Conservation (phyloP, 2,329 filamentous ascomycete species). For the Hypomyces perniciosus region DNA sequence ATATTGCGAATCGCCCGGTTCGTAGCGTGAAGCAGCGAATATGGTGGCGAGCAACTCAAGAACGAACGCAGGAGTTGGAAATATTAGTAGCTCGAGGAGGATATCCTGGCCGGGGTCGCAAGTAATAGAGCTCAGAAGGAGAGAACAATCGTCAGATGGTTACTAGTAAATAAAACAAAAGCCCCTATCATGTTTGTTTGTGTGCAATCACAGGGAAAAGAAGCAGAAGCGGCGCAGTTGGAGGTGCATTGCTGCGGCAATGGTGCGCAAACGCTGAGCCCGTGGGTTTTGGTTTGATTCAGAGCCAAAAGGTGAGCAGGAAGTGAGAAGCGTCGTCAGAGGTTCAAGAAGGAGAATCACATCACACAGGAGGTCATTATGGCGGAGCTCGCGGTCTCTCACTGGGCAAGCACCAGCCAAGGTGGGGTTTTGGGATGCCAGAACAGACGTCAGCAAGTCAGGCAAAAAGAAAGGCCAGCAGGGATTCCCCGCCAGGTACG, state of each 20-base stretch:
- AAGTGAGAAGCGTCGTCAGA: slow-evolving; percentile 11
- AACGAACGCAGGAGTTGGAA: not conserved
- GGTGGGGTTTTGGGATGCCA: slow-evolving; percentile 5
- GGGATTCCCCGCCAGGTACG: not conserved
- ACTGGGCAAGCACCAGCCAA: slow-evolving; percentile 5
- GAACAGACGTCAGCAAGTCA: slow-evolving; percentile 10
- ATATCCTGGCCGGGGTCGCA: too few relatives aligned
- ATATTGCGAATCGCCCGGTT: too few relatives aligned
- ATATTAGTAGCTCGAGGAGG: too few relatives aligned
- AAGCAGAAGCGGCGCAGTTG: not conserved
- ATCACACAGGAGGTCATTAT: not conserved
- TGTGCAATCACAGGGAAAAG: too few relatives aligned
- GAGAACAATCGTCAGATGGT: not conserved
- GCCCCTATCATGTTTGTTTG: too few relatives aligned
- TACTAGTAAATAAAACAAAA: too few relatives aligned
- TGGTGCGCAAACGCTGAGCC: not conserved
- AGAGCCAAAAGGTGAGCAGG: not conserved
- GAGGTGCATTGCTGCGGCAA: not conserved
- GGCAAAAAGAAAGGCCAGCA: not conserved
- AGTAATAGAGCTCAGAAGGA: not conserved
- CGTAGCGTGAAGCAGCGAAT: too few relatives aligned
- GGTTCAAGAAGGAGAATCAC: slow-evolving; percentile 6
- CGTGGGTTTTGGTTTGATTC: not conserved
- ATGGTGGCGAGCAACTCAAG: not conserved
- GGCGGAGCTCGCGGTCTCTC: not conserved